Evolutionary conservation across 257 asterid genomes (phyloP).

Genomic region (Apocynum venetum): DNA sequence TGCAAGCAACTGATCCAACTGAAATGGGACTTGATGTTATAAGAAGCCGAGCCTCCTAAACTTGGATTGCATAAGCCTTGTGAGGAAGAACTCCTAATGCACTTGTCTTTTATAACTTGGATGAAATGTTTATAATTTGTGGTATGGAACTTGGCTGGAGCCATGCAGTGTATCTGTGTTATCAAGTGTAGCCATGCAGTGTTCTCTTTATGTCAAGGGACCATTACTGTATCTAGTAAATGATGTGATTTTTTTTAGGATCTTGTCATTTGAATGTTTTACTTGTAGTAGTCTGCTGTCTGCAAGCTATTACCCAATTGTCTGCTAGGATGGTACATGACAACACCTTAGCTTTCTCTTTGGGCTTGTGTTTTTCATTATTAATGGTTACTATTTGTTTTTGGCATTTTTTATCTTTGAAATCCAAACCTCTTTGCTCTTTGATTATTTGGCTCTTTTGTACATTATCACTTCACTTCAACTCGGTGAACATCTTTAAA

Average conservation of each 20-base stretch:
- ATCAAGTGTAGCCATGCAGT: slow-evolving; percentile 28
- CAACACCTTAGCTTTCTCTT: neutral
- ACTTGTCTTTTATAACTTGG: slow-evolving; percentile 20
- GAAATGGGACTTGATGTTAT: slow-evolving; percentile 36
- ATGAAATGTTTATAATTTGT: slow-evolving; percentile 30
- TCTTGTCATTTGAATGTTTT: slow-evolving; percentile 22
- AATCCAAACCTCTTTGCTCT: neutral
- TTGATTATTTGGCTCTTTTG: neutral
- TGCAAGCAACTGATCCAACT: slow-evolving; percentile 36
- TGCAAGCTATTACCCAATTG: slow-evolving; percentile 27
- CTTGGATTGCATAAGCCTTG: slow-evolving; percentile 15
- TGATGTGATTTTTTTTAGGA: slow-evolving; percentile 30
- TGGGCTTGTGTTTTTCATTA: neutral
- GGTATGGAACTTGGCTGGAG: slow-evolving; percentile 36
- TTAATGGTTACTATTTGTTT: neutral
- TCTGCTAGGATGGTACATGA: slow-evolving; percentile 16
- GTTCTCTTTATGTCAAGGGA: slow-evolving; percentile 25
- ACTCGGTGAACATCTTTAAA: neutral
- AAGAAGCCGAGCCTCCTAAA: slow-evolving; percentile 28
- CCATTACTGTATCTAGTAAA: slow-evolving; percentile 25
- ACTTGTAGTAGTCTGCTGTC: slow-evolving; percentile 24
- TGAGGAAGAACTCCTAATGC: slow-evolving; percentile 19
- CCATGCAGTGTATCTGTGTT: slow-evolving; percentile 24
- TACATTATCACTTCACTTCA: too few species aligned
- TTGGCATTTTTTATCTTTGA: slow-evolving; percentile 1